Percentiles rank a stretch among this genome's conserved stretches.
Evolutionary conservation across 2,329 filamentous ascomycete species (phyloP).

Genomic region (Diaporthe aspalathi): DNA sequence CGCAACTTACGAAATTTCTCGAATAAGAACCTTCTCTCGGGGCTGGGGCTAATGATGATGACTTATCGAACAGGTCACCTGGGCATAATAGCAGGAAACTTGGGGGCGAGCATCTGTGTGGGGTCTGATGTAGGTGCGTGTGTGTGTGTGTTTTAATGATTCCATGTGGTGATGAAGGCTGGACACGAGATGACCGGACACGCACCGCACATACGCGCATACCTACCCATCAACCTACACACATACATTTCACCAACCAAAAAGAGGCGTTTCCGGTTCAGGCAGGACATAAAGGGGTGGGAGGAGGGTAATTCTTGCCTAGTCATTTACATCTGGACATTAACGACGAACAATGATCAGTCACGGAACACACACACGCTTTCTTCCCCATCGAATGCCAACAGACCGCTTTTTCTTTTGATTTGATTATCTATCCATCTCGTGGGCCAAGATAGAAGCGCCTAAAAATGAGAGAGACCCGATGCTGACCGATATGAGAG

Average conservation of each 20-base stretch:
- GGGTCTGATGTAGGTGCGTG: conserved; percentile 1
- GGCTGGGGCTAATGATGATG: conserved; percentile 30
- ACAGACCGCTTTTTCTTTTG: not conserved
- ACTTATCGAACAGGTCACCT: conserved; percentile 21
- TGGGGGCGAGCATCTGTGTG: not conserved
- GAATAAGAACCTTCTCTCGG: not conserved
- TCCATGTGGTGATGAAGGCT: not conserved
- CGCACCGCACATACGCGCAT: no score
- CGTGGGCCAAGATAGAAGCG: not conserved
- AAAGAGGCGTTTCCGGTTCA: conserved; percentile 7
- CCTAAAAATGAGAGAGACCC: not conserved
- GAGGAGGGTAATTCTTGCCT: not conserved
- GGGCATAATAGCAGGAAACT: conserved; percentile 21
- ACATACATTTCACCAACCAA: not conserved
- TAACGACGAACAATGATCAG: not conserved
- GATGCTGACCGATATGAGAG: not conserved
- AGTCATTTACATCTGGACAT: conserved; percentile 5
- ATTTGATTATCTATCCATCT: not conserved
- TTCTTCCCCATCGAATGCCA: not conserved
- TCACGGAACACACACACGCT: not conserved
- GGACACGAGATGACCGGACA: not conserved
- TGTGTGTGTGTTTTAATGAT: not conserved
- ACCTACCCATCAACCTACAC: not conserved
- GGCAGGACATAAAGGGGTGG: not conserved
- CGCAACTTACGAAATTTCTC: conserved; percentile 8